Base-by-base conservation (phyloP, 345 rosid genomes). In the Alliaria petiolata region DNA sequence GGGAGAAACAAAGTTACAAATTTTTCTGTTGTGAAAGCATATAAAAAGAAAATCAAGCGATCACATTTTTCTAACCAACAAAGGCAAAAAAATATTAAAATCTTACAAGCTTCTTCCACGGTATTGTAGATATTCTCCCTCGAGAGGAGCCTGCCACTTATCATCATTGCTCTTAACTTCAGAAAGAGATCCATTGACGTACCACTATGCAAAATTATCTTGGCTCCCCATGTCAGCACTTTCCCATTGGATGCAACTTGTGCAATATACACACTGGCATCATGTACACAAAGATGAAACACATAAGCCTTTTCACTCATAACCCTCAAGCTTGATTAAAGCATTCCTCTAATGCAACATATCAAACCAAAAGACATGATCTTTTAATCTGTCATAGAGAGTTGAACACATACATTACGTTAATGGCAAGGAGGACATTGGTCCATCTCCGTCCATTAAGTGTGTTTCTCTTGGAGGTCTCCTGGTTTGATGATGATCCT, bases 211-310 rank as follows among this genome's bases (percentile, higher is more conserved):
- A 56, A 43, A 57, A n/a, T n/a, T 63, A 76, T 76, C 77, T 93
- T 90, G n/a, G 97, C 97, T 75, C 98, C 98, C 95, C 87, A 85
- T 4, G 83, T 66, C 57, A 93, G 66, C 50, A 89, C 83, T 80
- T 79, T 87, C 69, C 96, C 91, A 34, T 82, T 72, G 0, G 88
- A 82, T 43, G 86, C 95, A 38, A 86, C 56, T 91, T 93, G 98
- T n/a, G 84, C 91, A 45, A 79, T 73, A 80, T 76, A 86, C 74
- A 86, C 67, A 70, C 97, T 90, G 70, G 11, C 17, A 62, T 25
- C 69, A 65, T 52, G 25, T 1, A 64, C 70, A 72, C 33, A 58
- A n/a, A 65, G 16, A 43, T 1, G 50, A 53, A 76, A 78, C 1
- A 53, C 45, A 78, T 28, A 58, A 69, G 51, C 51, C 0, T 6